Percentiles rank a stretch among this genome's conserved stretches.
Conservation (phyloP, 176 grass and related monocot genomes). For the Rhynchospora breviuscula region DNA sequence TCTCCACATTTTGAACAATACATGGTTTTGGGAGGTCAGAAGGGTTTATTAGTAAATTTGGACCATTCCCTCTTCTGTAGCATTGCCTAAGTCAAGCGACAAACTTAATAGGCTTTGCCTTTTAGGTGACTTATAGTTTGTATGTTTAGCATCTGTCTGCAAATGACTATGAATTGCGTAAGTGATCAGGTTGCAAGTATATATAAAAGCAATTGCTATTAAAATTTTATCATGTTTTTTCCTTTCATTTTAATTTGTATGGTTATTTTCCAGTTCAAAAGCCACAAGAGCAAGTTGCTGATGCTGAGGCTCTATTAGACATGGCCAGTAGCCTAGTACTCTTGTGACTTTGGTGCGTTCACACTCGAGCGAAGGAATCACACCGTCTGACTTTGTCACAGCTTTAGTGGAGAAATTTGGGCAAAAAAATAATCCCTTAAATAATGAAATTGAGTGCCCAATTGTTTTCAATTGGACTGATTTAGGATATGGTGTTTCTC, state of each 20-base stretch:
- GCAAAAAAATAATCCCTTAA: no score
- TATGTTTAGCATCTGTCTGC: neutral
- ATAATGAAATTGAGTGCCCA: no score
- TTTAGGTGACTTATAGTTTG: neutral
- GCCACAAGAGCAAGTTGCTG: conserved; percentile 85
- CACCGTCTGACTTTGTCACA: no score
- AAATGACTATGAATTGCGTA: neutral
- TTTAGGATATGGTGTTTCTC: no score
- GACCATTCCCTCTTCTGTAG: neutral
- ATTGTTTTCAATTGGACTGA: no score
- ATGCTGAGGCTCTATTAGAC: conserved; percentile 82
- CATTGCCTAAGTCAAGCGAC: neutral
- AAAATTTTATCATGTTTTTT: neutral
- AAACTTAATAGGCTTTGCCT: no score
- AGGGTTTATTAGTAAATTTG: neutral
- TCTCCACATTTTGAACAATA: neutral
- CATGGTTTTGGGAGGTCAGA: neutral
- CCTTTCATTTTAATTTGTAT: neutral
- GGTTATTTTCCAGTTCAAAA: conserved; percentile 49
- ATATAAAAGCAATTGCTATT: neutral
- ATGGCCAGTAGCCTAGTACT: no score
- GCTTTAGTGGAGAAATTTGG: no score
- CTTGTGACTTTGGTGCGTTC: no score
- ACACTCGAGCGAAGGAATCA: no score
- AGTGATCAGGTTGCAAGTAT: neutral